Conservation (phyloP, 225 moss, liverwort and hornwort species). For the Takakia lepidozioides region DNA sequence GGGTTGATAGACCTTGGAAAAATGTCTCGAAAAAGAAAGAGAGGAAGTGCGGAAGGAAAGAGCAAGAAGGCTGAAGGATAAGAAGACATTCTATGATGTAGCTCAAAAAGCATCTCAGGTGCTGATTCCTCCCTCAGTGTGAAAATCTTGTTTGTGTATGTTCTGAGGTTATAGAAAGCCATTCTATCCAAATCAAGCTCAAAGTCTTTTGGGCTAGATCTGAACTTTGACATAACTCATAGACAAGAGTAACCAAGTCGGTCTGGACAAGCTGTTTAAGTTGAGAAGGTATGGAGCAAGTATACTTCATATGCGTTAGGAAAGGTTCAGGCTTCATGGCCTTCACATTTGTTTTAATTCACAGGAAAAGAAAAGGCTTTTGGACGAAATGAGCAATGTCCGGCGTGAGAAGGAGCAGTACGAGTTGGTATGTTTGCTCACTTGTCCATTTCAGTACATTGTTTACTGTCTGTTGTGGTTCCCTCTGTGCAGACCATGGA, state of each 20-base stretch:
- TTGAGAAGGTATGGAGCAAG: too few relatives aligned
- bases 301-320: too few relatives aligned
- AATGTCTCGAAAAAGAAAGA: constrained; percentile 79
- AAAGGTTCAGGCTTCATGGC: too few relatives aligned
- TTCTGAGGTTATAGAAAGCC: too few relatives aligned
- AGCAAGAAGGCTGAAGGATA: constrained; percentile 57
- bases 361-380: constrained; percentile 65
- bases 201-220: too few relatives aligned
- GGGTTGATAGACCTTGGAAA: constrained; percentile 90
- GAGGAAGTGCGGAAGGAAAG: constrained; percentile 69
- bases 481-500: too few relatives aligned
- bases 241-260: too few relatives aligned
- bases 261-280: too few relatives aligned
- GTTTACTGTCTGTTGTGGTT: too few relatives aligned
- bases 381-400: constrained; percentile 56
- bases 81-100: constrained; percentile 65
- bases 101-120: constrained; percentile 71
- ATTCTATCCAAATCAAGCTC: too few relatives aligned
- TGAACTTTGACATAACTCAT: too few relatives aligned
- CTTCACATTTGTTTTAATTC: too few relatives aligned
- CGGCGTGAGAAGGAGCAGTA: constrained; percentile 57
- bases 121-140: constrained; percentile 4
- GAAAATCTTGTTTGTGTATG: not conserved
- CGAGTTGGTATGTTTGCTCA: constrained; percentile 34
- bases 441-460: not conserved